A percentile compares a stretch with the other conserved stretches of the same genome.
Evolutionary conservation across 1,139 yeast genomes (phyloP).

Genomic region (Geotrichum macrosporum): DNA sequence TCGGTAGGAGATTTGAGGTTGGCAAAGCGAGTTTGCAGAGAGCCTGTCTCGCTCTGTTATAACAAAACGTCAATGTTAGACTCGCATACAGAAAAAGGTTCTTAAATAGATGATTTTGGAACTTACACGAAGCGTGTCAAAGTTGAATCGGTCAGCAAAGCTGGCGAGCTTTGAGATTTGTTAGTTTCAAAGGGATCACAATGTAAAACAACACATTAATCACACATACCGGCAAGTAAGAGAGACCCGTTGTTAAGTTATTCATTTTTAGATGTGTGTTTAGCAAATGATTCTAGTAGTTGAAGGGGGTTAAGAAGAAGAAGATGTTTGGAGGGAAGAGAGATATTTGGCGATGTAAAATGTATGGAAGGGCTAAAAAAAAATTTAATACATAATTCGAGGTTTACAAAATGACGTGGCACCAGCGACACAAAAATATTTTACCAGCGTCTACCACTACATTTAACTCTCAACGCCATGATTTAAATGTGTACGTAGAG

Average conservation of each 20-base stretch:
- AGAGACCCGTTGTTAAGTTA: conserved; percentile 15
- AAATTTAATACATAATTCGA: not conserved
- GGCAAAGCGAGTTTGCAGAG: conserved; percentile 60
- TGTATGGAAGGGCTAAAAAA: too few relatives aligned
- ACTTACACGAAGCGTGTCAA: conserved; percentile 21
- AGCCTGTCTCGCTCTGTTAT: conserved; percentile 39
- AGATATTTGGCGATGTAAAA: too few relatives aligned
- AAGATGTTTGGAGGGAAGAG: not conserved
- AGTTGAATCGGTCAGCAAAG: conserved; percentile 18
- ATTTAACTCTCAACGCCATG: too few relatives aligned
- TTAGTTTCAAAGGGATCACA: not conserved
- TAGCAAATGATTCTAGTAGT: not conserved
- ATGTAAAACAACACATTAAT: too few relatives aligned
- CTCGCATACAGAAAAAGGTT: too few relatives aligned
- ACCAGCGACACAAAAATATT: too few relatives aligned
- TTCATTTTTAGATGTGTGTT: conserved; percentile 14
- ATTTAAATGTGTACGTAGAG: too few relatives aligned
- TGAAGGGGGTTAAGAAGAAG: not conserved
- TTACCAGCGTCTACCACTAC: too few relatives aligned
- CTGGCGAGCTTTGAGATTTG: conserved; percentile 1
- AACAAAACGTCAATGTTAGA: not conserved
- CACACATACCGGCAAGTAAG: conserved; percentile 18
- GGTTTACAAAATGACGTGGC: conserved; percentile 2
- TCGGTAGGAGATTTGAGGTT: conserved; percentile 86
- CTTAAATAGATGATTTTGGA: too few relatives aligned